Conservation (phyloP, 2,329 filamentous ascomycete genomes). For the Alternaria postmessia region DNA sequence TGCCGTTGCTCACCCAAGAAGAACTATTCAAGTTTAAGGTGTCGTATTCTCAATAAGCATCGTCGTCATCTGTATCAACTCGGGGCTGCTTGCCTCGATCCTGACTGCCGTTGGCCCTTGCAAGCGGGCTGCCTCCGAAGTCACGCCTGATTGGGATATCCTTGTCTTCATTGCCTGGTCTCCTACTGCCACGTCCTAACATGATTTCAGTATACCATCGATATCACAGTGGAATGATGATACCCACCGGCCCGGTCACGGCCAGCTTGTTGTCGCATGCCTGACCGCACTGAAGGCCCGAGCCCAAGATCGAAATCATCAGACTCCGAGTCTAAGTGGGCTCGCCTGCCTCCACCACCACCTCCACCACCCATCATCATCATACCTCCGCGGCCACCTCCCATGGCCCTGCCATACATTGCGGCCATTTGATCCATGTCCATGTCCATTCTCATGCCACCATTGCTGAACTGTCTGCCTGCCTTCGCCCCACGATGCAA, state of each 20-base stretch:
- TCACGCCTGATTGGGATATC: conserved; percentile 7
- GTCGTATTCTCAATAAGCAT: conserved; percentile 13
- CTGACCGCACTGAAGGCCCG: neutral
- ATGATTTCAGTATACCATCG: neutral
- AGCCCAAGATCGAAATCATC: conserved; percentile 11
- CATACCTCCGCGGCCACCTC: conserved; percentile 9
- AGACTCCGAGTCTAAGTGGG: conserved; percentile 4
- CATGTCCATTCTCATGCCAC: neutral
- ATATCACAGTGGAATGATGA: neutral
- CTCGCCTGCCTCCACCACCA: conserved; percentile 7
- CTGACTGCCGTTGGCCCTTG: neutral
- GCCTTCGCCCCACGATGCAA: conserved; percentile 6
- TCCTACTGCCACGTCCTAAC: conserved; percentile 4
- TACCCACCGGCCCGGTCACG: conserved; percentile 8
- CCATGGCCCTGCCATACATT: conserved; percentile 6
- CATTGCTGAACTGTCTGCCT: neutral
- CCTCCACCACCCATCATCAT: neutral
- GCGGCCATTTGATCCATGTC: conserved; percentile 3
- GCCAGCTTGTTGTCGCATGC: conserved; percentile 3
- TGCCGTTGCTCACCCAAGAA: conserved; percentile 4
- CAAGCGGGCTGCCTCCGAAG: conserved; percentile 2
- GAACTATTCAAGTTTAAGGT: neutral
- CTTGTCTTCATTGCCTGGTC: conserved; percentile 2
- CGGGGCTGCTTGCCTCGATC: conserved; percentile 20
- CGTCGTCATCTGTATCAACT: conserved; percentile 29